Conservation (phyloP, 139 green algal species). For the Diplosphaera chodatii region DNA sequence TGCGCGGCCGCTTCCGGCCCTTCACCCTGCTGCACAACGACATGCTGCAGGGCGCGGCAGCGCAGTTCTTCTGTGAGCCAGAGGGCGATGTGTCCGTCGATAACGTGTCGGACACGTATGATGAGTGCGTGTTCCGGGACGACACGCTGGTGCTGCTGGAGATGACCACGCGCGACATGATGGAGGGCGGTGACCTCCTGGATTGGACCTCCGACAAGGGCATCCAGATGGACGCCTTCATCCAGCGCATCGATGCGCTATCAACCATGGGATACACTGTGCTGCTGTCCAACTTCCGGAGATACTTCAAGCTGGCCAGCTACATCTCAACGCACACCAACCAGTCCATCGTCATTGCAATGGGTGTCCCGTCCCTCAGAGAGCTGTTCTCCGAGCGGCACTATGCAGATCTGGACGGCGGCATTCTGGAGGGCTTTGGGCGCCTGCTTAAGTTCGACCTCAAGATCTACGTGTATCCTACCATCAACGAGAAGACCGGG, state of each 20-base stretch:
- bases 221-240: constrained; percentile 38
- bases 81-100: background rate
- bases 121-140: constrained; percentile 38
- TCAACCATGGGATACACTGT: constrained; percentile 39
- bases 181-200: constrained; percentile 44
- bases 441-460: constrained; percentile 40
- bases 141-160: constrained; percentile 48
- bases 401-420: constrained; percentile 38
- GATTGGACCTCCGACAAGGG: constrained; percentile 41
- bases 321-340: constrained; percentile 38
- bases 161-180: constrained; percentile 44
- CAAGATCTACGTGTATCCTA: constrained; percentile 47
- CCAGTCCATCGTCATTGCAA: constrained; percentile 34
- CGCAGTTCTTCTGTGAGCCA: constrained; percentile 26
- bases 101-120: constrained; percentile 3
- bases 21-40: constrained; percentile 52
- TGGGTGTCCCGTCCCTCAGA: constrained; percentile 30
- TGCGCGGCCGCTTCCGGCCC: constrained; percentile 39
- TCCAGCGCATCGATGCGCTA: constrained; percentile 41
- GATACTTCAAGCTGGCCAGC: constrained; percentile 37
- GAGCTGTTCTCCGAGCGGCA: constrained; percentile 39
- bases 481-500: constrained; percentile 28
- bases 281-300: constrained; percentile 32
- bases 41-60: constrained; percentile 34
- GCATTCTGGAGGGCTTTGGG: constrained; percentile 47